These are phyloP conservation scores for Gamarada debralockiae DNA, from an alignment of 495 filamentous ascomycete genomes.

Conservation along the genomic window DNA sequence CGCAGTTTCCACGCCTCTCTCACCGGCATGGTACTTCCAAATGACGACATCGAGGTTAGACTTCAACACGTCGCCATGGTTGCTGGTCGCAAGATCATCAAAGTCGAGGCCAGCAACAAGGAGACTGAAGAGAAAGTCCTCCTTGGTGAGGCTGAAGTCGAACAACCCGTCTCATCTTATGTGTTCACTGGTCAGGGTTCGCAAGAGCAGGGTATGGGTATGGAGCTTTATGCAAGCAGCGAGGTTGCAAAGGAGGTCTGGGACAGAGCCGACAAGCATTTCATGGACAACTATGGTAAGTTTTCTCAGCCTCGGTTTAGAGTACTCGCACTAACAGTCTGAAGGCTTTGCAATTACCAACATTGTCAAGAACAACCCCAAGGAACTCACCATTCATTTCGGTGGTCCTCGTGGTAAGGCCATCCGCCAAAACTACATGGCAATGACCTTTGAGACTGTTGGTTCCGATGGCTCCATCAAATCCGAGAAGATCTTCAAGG, in stretches of 20 bases:
- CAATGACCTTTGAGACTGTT: constrained; percentile 98
- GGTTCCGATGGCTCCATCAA: constrained; percentile 86
- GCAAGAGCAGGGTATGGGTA: constrained; percentile 99
- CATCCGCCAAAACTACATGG: constrained; percentile 98
- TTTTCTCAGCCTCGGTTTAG: constrained; percentile 1
- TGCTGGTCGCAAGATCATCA: constrained; percentile 96
- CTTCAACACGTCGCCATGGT: constrained; percentile 98
- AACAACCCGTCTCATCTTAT: constrained; percentile 95
- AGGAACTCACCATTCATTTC: constrained; percentile 98
- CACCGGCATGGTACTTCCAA: constrained; percentile 96
- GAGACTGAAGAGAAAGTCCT: constrained; percentile 95
- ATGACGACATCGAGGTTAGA: constrained; percentile 90
- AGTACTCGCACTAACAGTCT: constrained; percentile 34
- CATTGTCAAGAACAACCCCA: constrained; percentile 99
- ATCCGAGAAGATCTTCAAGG: constrained; percentile 99
- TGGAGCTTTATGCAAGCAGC: constrained; percentile 94
- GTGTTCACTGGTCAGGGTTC: constrained; percentile 98
- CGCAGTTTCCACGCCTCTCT: constrained; percentile 93
- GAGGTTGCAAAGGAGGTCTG: constrained; percentile 94
- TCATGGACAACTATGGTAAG: constrained; percentile 96
- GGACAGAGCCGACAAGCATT: constrained; percentile 96
- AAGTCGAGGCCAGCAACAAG: constrained; percentile 90
- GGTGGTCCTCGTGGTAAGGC: constrained; percentile 95
- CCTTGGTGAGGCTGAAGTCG: constrained; percentile 92
- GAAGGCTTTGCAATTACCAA: constrained; percentile 91